Base-by-base conservation (phyloP, 179 eudicot genomes). In the Gypsophila paniculata region DNA sequence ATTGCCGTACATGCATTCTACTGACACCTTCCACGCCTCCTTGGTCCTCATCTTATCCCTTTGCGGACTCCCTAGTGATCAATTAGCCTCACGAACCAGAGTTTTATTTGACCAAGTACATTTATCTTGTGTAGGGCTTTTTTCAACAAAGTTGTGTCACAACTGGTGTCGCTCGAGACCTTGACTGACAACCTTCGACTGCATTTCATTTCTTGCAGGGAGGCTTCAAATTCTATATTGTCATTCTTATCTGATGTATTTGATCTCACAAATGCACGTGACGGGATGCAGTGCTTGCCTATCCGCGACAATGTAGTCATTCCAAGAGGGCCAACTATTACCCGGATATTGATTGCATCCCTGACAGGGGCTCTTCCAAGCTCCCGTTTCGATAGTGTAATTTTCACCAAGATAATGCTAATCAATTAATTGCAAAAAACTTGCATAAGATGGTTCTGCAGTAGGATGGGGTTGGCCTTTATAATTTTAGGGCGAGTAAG, bases 331-430 rank as follows among this genome's bases (percentile, higher is more conserved):
- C 59, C 96, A 39, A 84, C 72, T 58, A 75, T 95, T 76, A 82
- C 98, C 81, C 79, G 99, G 83, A 85, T 95, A 68, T 81, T 95
- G 76, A 82, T 95, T 67, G 99, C 98, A 36, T 86, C 91, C 32
- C 69, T 93, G 58, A 85, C 98, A 5, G 99, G 99, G 78, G 99
- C 99, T 59, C 96, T 95, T 39, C 98, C 99, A 74, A 87, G 86
- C 76, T 92, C 96, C 57, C 89, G 98, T 76, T 76, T 95, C 61
- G 99, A 95, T 77, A 80, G 85, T 65, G 99, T 95, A 82, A 61
- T 21, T 46, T 49, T 25, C n/a, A 23, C 23, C 66, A n/a, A 1
- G 17, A 22, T 14, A 32, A 44, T 44, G 34, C 29, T 19, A 46
- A 66, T 66, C 23, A 15, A 48, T 13, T 66, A 34, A 63, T n/a